phyloP scores from a whole-genome alignment of 106 monocot genomes.

The Agapanthus africanus region DNA sequence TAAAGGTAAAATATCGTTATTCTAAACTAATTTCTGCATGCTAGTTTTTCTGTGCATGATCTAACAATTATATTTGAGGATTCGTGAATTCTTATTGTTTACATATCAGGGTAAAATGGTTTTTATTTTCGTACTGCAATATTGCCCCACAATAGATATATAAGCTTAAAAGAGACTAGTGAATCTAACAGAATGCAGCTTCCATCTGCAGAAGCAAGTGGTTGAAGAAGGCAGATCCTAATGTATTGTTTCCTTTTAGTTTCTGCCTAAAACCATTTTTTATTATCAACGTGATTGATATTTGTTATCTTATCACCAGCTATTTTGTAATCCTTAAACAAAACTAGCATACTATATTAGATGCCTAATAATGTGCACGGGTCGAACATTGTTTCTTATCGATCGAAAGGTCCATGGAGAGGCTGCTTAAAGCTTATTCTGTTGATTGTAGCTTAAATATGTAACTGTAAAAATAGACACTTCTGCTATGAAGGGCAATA shows the following conservation, averaged over 20 bases:
- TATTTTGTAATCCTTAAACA: too few species aligned
- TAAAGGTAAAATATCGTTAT: conserved; percentile 34
- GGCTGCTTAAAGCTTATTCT: too few species aligned
- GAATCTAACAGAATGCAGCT: too few species aligned
- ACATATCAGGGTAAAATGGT: neutral
- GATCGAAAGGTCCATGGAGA: too few species aligned
- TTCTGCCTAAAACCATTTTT: neutral
- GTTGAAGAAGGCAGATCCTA: neutral
- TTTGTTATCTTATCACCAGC: neutral
- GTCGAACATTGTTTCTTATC: too few species aligned
- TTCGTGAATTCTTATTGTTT: neutral
- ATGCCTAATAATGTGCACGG: too few species aligned
- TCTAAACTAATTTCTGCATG: neutral
- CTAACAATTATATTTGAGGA: neutral
- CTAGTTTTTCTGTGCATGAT: neutral
- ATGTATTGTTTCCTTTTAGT: neutral
- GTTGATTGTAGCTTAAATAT: too few species aligned
- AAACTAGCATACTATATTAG: too few species aligned
- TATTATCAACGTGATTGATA: neutral
- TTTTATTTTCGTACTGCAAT: neutral
- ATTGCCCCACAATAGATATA: neutral
- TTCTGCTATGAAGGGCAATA: too few species aligned
- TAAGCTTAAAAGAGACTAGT: too few species aligned
- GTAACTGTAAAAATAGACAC: too few species aligned
- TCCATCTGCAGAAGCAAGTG: neutral